These are phyloP conservation scores for Thielaviopsis ethacetica DNA, from an alignment of 2,329 filamentous ascomycete species.

Conservation along the genomic window DNA sequence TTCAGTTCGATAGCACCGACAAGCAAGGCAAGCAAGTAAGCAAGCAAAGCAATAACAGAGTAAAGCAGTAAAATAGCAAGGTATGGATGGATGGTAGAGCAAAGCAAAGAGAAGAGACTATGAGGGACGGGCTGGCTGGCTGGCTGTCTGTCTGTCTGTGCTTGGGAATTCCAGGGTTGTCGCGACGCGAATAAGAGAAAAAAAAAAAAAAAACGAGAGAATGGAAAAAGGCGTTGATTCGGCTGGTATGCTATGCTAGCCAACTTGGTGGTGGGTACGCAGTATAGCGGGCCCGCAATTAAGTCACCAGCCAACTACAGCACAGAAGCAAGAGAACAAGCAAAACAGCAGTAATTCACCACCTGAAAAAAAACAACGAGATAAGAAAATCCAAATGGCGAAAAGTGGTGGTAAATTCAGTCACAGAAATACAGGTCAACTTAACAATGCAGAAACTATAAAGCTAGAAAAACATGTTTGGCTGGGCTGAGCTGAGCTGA, in stretches of 20 bases:
- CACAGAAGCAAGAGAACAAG: background rate
- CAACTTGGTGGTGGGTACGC: background rate
- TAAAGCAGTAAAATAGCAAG: background rate
- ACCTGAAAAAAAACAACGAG: background rate
- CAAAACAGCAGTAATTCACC: background rate
- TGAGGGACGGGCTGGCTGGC: background rate
- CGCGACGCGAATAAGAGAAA: background rate
- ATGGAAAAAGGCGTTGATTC: background rate
- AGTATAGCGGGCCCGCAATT: background rate
- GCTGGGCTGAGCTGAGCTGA: too few relatives aligned
- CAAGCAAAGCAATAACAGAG: background rate
- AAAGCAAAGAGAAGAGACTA: background rate
- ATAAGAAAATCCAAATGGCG: background rate
- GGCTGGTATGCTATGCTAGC: background rate
- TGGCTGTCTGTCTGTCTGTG: background rate
- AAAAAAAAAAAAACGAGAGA: background rate
- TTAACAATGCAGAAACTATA: too few relatives aligned
- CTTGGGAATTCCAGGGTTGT: slow-evolving; percentile 1
- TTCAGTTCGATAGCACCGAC: background rate
- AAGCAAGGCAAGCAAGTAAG: background rate
- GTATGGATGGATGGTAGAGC: background rate
- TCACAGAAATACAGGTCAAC: too few relatives aligned
- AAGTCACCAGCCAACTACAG: background rate
- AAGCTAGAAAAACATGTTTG: too few relatives aligned
- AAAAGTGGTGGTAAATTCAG: background rate